Base-by-base conservation (phyloP, 2,329 filamentous ascomycete species). In the Endothia cerciana region DNA sequence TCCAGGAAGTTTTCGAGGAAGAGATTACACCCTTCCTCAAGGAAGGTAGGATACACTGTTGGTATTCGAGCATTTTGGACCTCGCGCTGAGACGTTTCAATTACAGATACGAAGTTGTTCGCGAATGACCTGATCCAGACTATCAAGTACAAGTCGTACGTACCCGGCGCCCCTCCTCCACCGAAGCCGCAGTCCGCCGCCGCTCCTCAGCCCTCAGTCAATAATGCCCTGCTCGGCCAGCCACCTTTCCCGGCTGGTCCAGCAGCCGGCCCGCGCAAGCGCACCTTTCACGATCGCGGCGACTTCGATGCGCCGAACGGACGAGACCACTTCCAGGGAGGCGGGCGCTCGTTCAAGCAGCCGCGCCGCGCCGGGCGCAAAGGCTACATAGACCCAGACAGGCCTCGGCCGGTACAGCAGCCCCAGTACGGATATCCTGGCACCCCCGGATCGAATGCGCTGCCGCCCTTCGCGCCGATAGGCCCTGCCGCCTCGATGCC, bases 21-120 rank as follows among this genome's bases (percentile, higher is more conserved):
- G 89, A 93, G 75, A 87, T 94, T 49, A 85, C 86, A 2, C 91
- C 94, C 74, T 94, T 94, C 74, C 78, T 94, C 22, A 87, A 87
- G 72, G 89, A 92, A 72, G 85, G 89, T 87, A 72, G 33, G 75
- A 11, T 7, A 19, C 30, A 8, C 19, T n/a, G 6, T 53, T n/a
- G 19, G 22, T 43, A 28, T 47, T 41, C 30, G 25, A 41, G n/a
- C 56, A 10, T n/a, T n/a, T 11, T 10, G 40, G 7, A 33, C 13
- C 13, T 22, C 19, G 33, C 36, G 38, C 65, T 68, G 10, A 68
- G 3, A 28, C 7, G 3, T 15, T 19, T 13, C 25, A 8, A 17
- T 4, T 22, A 7, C 53, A 87, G 87, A 89, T 71, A 83, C 87
- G 1, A 76, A 78, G 4, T 73, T 80, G 1, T 93, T 94, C 71